Conservation (phyloP, 768 basidiomycete genomes). For the Phylloporus sp. region DNA sequence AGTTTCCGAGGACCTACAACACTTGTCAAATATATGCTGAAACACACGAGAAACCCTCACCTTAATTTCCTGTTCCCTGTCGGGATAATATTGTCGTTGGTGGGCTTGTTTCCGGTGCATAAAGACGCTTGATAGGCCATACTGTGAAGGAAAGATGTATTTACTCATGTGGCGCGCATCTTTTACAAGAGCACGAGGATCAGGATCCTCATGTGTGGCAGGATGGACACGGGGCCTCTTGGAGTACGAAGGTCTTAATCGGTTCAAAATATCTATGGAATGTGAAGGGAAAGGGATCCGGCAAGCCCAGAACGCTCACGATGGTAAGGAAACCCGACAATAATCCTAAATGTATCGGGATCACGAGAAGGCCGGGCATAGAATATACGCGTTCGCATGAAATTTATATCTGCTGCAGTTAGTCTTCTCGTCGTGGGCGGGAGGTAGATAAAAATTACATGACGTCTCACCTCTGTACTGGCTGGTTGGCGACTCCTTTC, state of each 20-base stretch:
- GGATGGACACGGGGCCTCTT: conserved; percentile 27
- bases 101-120: conserved; percentile 23
- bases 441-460: background rate
- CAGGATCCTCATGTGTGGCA: conserved; percentile 38
- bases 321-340: conserved; percentile 61
- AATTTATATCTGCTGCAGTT: conserved; percentile 46
- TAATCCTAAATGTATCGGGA: conserved; percentile 44
- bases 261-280: conserved; percentile 59
- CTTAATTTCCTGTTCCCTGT: conserved; percentile 68
- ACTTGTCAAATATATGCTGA: background rate
- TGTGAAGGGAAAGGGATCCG: background rate
- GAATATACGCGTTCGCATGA: conserved; percentile 57
- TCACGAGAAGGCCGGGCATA: conserved; percentile 57
- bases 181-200: conserved; percentile 42
- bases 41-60: conserved; percentile 31
- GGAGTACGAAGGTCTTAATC: conserved; percentile 42
- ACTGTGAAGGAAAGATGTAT: conserved; percentile 83
- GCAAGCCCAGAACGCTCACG: conserved; percentile 41
- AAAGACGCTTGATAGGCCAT: conserved; percentile 62
- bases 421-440: conserved; percentile 27
- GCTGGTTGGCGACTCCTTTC: conserved; percentile 8
- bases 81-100: conserved; percentile 46
- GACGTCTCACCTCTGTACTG: conserved; percentile 18
- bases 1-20: conserved; percentile 36
- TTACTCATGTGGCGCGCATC: conserved; percentile 65